Conservation (phyloP, 768 basidiomycete genomes). For the Termitomyces sp. region DNA sequence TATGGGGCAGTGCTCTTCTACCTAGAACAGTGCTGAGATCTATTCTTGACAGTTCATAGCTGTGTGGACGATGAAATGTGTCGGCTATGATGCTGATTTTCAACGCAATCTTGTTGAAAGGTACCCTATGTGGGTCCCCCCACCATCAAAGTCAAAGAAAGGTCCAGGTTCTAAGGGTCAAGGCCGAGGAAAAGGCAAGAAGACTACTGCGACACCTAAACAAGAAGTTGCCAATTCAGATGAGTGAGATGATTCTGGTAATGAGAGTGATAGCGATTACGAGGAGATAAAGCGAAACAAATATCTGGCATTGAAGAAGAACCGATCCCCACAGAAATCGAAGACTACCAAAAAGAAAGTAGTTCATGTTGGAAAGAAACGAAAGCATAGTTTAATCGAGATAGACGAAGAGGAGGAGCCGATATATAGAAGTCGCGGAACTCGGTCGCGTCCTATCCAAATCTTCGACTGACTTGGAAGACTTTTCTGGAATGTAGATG, state of each 20-base stretch:
- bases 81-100: conserved; percentile 35
- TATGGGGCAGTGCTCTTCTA: conserved; percentile 5
- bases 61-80: conserved; percentile 38
- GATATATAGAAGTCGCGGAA: background rate
- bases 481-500: background rate
- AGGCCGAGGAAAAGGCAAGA: background rate
- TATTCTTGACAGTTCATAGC: conserved; percentile 21
- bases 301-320: background rate
- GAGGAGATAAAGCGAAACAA: background rate
- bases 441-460: background rate
- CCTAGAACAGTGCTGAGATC: background rate
- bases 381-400: background rate
- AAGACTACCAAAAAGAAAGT: background rate
- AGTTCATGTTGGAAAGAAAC: background rate
- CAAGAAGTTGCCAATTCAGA: background rate
- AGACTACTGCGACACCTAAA: too few relatives aligned
- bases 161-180: too few relatives aligned
- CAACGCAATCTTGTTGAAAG: conserved; percentile 28
- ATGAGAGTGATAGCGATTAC: background rate
- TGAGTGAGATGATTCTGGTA: background rate
- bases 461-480: background rate
- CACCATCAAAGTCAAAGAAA: background rate
- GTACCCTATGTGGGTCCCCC: conserved; percentile 13
- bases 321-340: background rate
- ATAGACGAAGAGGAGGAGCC: background rate